Base-by-base conservation (phyloP, 2,329 filamentous ascomycete species). In the Xylariaceae sp. region DNA sequence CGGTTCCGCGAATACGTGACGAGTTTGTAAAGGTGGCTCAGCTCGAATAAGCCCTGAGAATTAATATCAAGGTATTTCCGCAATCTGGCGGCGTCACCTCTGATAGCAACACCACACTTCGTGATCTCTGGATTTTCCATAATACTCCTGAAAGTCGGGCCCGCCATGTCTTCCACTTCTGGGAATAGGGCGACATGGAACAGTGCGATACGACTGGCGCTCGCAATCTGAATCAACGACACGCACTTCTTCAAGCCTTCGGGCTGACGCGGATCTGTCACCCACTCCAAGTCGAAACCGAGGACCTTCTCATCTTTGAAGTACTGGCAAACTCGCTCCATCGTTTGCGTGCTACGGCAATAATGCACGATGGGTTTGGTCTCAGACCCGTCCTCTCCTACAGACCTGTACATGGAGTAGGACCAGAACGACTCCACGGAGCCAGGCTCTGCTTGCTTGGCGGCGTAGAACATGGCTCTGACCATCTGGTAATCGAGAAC, bases 231-330 rank as follows among this genome's bases (percentile, higher is more conserved):
- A 49, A 97, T 87, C 44, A 97, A 74, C 0, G 89, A 92, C 5
- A 95, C 83, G 62, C 92, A 90, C 55, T 81, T 78, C 64, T 88
- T 87, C 3, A 86, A 74, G 2, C 79, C 77, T 2, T 79, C 71
- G 6, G 64, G 67, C 17, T 71, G 77, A 4, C 70, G 75, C 0
- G 84, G 79, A 4, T 81, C 76, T 1, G 77, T 64, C 55, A 84
- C 80, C 92, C 93, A 97, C 75, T 97, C 93, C 62, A 97, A 80
- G 69, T 97, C 92, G 62, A 97, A 91, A 0, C 92, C 92, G n/a
- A 97, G 72, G 1, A 95, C 74, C 45, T 83, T 78, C 68, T 94
- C 85, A 30, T 81, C 66, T 45, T 86, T 70, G 66, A 97, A 96
- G 59, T 88, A 80, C 59, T 82, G 73, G 60, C 84, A 78, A 6